These are phyloP conservation scores for Silene vulgaris DNA, from an alignment of 179 eudicot species.

Conservation along the genomic window DNA sequence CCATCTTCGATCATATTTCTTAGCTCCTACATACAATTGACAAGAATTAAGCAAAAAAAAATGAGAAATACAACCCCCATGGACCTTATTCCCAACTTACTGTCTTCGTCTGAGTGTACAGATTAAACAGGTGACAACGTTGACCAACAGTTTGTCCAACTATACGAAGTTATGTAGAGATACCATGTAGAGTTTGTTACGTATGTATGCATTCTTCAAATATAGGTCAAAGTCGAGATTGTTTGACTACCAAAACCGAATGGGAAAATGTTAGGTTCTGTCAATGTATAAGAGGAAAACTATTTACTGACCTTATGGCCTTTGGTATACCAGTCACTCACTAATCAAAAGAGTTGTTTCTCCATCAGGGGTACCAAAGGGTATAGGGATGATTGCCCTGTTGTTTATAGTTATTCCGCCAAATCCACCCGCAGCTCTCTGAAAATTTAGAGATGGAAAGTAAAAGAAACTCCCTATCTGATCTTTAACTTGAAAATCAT, in stretches of 20 bases:
- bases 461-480: conserved; percentile 96
- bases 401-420: conserved; percentile 89
- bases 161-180: background rate
- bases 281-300: background rate
- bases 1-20: conserved; percentile 62
- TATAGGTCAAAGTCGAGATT: no score
- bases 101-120: background rate
- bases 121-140: background rate
- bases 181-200: background rate
- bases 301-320: conserved; percentile 68
- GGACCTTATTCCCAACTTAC: background rate
- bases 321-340: conserved; percentile 86
- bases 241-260: background rate
- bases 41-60: background rate
- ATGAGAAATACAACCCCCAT: background rate
- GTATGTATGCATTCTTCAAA: background rate
- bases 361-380: conserved; percentile 89
- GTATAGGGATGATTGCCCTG: conserved; percentile 69
- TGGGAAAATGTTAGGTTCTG: background rate
- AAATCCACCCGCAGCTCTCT: conserved; percentile 87
- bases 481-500: conserved; percentile 88
- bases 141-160: background rate
- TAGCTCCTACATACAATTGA: conserved; percentile 50
- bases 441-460: conserved; percentile 79
- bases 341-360: conserved; percentile 81